These are phyloP conservation scores for Tolypocladium tropicale DNA, from an alignment of 2,329 filamentous ascomycete species.

Conservation along the genomic window DNA sequence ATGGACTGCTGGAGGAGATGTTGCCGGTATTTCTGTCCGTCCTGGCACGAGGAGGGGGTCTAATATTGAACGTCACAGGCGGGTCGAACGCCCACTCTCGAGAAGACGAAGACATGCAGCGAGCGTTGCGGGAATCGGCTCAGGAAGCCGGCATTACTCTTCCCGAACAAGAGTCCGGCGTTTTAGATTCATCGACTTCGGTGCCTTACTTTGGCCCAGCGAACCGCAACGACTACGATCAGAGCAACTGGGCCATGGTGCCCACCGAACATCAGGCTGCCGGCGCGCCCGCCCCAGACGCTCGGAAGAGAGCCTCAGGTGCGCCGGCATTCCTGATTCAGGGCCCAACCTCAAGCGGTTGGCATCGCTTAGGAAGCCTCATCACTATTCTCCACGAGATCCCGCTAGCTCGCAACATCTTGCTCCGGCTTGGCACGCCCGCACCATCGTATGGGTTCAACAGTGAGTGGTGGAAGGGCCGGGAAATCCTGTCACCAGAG, in stretches of 20 bases:
- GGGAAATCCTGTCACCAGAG: conserved; percentile 33
- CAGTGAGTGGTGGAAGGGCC: conserved; percentile 52
- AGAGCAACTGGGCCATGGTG: conserved; percentile 50
- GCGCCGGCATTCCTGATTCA: conserved; percentile 42
- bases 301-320: conserved; percentile 28
- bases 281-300: conserved; percentile 22
- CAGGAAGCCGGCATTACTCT: conserved; percentile 36
- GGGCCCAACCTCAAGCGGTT: conserved; percentile 18
- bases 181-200: conserved; percentile 28
- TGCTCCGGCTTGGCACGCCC: conserved; percentile 33
- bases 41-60: not conserved
- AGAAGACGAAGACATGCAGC: conserved; percentile 45
- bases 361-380: conserved; percentile 40
- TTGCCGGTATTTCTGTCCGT: conserved; percentile 25
- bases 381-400: conserved; percentile 52
- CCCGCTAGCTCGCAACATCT: conserved; percentile 44
- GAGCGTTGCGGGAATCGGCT: conserved; percentile 46
- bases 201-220: conserved; percentile 49
- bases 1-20: conserved; percentile 28
- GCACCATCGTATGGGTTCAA: conserved; percentile 42
- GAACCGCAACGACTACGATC: conserved; percentile 43
- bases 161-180: conserved; percentile 38
- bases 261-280: conserved; percentile 18
- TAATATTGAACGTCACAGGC: conserved; percentile 14
- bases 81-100: conserved; percentile 26